Evolutionary conservation across 2,329 filamentous ascomycete species (phyloP).

Genomic region (Fusarium proliferatum): DNA sequence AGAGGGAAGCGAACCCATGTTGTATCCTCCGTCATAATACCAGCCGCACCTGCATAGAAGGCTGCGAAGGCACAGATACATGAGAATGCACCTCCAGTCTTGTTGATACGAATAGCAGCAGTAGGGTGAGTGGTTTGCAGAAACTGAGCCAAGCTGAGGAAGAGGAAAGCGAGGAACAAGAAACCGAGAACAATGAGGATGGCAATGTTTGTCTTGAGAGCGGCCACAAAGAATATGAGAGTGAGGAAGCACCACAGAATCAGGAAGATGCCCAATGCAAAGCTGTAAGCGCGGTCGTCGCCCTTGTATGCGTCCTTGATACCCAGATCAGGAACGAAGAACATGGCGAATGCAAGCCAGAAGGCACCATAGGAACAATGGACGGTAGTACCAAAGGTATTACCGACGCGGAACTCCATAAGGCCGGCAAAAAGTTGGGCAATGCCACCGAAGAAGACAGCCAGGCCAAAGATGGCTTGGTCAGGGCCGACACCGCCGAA

Average conservation of each 20-base stretch:
- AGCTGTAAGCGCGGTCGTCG: conserved; percentile 54
- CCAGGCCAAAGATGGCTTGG: conserved; percentile 52
- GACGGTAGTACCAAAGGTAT: conserved; percentile 71
- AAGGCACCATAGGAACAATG: conserved; percentile 71
- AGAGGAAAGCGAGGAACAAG: conserved; percentile 67
- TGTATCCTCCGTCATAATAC: conserved; percentile 55
- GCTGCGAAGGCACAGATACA: conserved; percentile 52
- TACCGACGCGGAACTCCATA: conserved; percentile 63
- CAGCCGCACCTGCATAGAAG: conserved; percentile 55
- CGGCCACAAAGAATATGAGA: conserved; percentile 64
- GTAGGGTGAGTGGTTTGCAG: conserved; percentile 51
- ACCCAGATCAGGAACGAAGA: conserved; percentile 62
- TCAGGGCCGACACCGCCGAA: conserved; percentile 49
- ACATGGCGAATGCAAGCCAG: conserved; percentile 70
- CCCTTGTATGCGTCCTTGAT: conserved; percentile 59
- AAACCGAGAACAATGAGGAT: conserved; percentile 69
- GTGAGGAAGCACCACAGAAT: conserved; percentile 72
- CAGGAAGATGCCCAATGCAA: conserved; percentile 67
- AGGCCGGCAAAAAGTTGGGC: conserved; percentile 77
- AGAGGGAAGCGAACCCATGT: conserved; percentile 56
- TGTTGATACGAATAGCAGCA: conserved; percentile 58
- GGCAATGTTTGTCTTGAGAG: conserved; percentile 67
- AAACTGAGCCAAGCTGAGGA: conserved; percentile 69
- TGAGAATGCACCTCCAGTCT: conserved; percentile 53
- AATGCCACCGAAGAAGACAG: conserved; percentile 69